Percentiles rank a stretch among this genome's conserved stretches.
phyloP scores from a whole-genome alignment of 192 early-diverging fungal species.

The Backusella macrospora region DNA sequence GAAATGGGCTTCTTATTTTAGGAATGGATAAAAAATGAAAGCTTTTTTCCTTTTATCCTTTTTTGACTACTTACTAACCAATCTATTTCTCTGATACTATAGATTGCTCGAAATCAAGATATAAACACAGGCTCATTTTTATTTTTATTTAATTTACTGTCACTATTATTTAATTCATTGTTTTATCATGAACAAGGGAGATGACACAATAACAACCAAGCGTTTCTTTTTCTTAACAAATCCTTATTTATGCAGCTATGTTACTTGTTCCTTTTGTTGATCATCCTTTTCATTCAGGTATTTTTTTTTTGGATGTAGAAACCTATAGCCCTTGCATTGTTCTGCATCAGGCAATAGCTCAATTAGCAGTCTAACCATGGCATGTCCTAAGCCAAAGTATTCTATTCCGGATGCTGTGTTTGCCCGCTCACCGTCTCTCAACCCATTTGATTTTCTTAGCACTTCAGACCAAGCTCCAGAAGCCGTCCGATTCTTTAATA shows the following conservation, averaged over 20 bases:
- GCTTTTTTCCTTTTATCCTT: too few relatives aligned
- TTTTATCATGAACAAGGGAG: too few relatives aligned
- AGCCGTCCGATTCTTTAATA: background rate
- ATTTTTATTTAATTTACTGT: too few relatives aligned
- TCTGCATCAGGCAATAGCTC: constrained; percentile 11
- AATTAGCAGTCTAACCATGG: background rate
- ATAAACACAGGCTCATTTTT: too few relatives aligned
- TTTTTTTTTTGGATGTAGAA: background rate
- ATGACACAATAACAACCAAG: too few relatives aligned
- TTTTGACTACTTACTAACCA: too few relatives aligned
- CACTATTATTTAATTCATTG: too few relatives aligned
- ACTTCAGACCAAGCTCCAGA: background rate
- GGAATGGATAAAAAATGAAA: too few relatives aligned
- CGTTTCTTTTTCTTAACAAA: background rate
- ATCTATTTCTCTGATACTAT: too few relatives aligned
- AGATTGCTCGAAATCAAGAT: too few relatives aligned
- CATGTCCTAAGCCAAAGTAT: background rate
- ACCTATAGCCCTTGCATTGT: background rate
- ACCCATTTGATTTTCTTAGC: background rate
- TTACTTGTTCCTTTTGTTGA: too few relatives aligned
- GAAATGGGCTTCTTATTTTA: too few relatives aligned
- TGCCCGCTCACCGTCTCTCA: background rate
- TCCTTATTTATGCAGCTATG: background rate
- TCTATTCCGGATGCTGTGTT: constrained; percentile 9
- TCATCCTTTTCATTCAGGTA: background rate